Conservation (phyloP, 495 filamentous ascomycete genomes). For the Tetracladium setigerum region DNA sequence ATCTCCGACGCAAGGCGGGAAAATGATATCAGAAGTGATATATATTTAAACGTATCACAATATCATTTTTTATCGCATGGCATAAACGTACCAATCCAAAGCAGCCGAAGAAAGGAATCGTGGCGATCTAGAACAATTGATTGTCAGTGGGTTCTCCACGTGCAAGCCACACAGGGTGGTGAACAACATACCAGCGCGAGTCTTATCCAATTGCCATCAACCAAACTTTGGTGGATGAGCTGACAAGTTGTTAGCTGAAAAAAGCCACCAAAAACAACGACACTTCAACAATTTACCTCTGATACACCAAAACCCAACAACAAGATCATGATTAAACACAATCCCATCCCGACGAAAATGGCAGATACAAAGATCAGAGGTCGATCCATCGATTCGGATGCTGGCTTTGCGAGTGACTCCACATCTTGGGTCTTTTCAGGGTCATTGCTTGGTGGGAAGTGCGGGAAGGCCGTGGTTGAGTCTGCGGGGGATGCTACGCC, state of each 20-base stretch:
- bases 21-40: too few species aligned
- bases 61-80: too few species aligned
- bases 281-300: constrained; percentile 1
- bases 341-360: not conserved
- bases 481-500: not conserved
- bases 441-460: not conserved
- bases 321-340: constrained; percentile 1
- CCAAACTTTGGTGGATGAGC: not conserved
- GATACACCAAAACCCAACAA: not conserved
- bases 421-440: too few species aligned
- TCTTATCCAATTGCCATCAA: constrained; percentile 10
- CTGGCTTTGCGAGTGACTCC: too few species aligned
- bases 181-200: not conserved
- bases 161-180: not conserved
- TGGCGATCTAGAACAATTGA: not conserved
- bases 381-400: too few species aligned
- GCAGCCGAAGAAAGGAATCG: constrained; percentile 2
- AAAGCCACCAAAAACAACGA: constrained; percentile 5
- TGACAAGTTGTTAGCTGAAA: not conserved
- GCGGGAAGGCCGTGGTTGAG: not conserved
- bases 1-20: too few species aligned
- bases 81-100: constrained; percentile 6
- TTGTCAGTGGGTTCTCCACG: not conserved
- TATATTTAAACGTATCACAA: too few species aligned
- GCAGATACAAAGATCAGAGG: not conserved